phyloP scores from a whole-genome alignment of 2,329 filamentous ascomycete genomes.

The Sporothrix protearum region DNA sequence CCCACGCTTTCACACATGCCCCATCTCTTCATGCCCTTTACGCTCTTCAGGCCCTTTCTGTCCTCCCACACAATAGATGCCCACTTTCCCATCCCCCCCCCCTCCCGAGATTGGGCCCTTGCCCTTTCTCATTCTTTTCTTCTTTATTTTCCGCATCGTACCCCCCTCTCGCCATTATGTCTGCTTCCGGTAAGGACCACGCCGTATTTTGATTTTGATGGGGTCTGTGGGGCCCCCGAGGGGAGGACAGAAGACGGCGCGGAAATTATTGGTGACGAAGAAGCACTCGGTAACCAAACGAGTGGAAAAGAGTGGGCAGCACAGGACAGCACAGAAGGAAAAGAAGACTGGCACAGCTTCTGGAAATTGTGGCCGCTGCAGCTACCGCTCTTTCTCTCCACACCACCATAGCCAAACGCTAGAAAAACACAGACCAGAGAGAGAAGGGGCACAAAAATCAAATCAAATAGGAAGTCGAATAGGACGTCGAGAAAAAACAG shows the following conservation, averaged over 20 bases:
- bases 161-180: conserved; percentile 2
- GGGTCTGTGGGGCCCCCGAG: background rate
- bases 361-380: conserved; percentile 10
- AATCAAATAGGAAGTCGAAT: background rate
- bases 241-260: background rate
- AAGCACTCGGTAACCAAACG: no score
- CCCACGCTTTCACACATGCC: background rate
- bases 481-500: background rate
- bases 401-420: background rate
- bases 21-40: background rate
- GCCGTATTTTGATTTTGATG: no score
- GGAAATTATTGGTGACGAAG: background rate
- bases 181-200: background rate
- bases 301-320: background rate
- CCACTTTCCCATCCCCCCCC: background rate
- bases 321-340: background rate
- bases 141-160: background rate
- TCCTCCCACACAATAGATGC: background rate
- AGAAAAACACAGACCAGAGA: background rate
- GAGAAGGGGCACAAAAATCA: background rate
- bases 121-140: background rate
- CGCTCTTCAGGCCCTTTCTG: conserved; percentile 2
- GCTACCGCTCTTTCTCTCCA: background rate
- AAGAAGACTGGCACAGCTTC: background rate
- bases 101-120: background rate